Percentiles rank a stretch among this genome's conserved stretches.
These are phyloP conservation scores for Penstemon davidsonii DNA, from an alignment of 257 asterid genomes.

Conservation along the genomic window DNA sequence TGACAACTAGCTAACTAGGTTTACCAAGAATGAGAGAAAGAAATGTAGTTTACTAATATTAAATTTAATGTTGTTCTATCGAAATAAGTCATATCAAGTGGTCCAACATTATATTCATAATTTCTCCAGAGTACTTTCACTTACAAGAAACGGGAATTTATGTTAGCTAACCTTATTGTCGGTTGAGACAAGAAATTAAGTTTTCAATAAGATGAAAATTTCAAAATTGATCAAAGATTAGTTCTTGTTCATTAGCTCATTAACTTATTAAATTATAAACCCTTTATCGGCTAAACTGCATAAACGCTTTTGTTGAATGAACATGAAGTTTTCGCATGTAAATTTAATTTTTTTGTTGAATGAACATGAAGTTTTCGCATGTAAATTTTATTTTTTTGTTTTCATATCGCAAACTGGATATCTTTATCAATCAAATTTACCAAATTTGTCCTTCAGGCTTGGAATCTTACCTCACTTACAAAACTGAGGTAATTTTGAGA, in stretches of 20 bases:
- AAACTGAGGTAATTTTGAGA: too few relatives aligned
- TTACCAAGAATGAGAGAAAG: not conserved
- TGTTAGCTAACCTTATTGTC: not conserved
- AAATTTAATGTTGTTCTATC: slow-evolving; percentile 10
- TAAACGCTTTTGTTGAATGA: too few relatives aligned
- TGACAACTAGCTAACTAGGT: slow-evolving; percentile 21
- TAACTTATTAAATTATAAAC: not conserved
- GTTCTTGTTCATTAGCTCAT: not conserved
- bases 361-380: too few relatives aligned
- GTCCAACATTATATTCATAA: slow-evolving; percentile 1
- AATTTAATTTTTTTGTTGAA: too few relatives aligned
- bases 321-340: too few relatives aligned
- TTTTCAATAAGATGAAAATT: not conserved
- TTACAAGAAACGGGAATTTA: not conserved
- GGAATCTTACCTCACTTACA: too few relatives aligned
- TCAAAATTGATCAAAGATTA: not conserved
- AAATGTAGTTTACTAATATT: not conserved
- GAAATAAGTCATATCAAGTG: slow-evolving; percentile 3
- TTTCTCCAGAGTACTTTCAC: not conserved
- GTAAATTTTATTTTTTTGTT: too few relatives aligned
- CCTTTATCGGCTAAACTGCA: too few relatives aligned
- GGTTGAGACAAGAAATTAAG: not conserved
- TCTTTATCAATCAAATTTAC: too few relatives aligned
- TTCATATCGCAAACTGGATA: too few relatives aligned
- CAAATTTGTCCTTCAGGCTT: too few relatives aligned